phyloP scores from a whole-genome alignment of 208 protist species.

The Naegleria gruberi region DNA sequence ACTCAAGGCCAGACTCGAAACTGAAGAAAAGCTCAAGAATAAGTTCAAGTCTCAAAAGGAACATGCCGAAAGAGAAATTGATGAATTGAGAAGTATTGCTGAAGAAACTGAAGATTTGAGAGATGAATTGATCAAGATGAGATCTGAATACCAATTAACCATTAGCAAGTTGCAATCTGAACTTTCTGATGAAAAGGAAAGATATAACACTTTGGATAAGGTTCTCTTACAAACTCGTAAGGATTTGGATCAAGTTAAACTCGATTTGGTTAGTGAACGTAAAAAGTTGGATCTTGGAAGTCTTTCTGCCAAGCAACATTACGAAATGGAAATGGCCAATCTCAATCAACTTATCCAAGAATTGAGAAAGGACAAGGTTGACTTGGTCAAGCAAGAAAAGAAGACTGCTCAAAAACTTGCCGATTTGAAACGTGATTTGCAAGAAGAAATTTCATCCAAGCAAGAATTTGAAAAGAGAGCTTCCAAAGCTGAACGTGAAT shows the following conservation, averaged over 20 bases:
- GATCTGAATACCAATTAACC: background rate
- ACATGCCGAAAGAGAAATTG: background rate
- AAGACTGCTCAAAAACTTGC: background rate
- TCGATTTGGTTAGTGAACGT: background rate
- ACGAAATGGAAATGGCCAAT: background rate
- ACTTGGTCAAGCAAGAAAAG: background rate
- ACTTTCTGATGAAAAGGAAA: background rate
- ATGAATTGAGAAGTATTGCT: constrained; percentile 6
- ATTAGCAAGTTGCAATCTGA: background rate
- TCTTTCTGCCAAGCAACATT: background rate
- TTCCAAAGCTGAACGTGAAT: background rate
- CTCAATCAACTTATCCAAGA: background rate
- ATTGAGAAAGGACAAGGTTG: background rate
- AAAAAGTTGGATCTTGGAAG: background rate
- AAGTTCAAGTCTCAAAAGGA: background rate
- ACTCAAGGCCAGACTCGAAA: background rate
- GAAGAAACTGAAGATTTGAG: constrained; percentile 11
- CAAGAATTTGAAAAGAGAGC: background rate
- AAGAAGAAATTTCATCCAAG: background rate
- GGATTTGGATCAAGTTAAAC: background rate
- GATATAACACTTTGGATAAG: background rate
- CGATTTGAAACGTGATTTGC: background rate
- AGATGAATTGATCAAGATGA: background rate
- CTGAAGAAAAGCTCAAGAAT: background rate
- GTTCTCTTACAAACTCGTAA: background rate